Conservation (phyloP, 805 yeast genomes). For the Starmerella stigmatis region DNA sequence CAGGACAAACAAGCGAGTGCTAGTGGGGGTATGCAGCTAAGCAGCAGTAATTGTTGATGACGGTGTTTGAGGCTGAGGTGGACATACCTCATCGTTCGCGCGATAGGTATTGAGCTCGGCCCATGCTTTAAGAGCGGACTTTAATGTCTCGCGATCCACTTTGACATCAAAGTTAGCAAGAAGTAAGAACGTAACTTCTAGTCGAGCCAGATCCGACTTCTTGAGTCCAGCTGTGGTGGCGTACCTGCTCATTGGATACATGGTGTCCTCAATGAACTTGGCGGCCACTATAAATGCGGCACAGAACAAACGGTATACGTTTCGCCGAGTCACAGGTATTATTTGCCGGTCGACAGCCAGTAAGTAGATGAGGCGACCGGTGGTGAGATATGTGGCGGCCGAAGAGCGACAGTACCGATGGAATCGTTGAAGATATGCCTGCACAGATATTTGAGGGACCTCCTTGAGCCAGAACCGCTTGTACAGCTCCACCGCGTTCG, state of each 20-base stretch:
- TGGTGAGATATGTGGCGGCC: conserved; percentile 32
- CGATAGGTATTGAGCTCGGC: conserved; percentile 1
- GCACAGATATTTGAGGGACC: conserved; percentile 26
- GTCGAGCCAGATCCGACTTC: conserved; percentile 35
- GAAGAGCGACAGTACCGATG: conserved; percentile 35
- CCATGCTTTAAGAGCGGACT: conserved; percentile 8
- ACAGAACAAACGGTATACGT: conserved; percentile 37
- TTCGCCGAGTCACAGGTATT: conserved; percentile 31
- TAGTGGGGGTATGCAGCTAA: too few species aligned
- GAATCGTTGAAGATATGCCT: conserved; percentile 30
- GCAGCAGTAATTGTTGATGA: background rate
- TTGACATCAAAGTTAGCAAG: conserved; percentile 42
- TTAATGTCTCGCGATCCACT: conserved; percentile 29
- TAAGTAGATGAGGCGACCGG: conserved; percentile 31
- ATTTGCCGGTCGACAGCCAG: conserved; percentile 27
- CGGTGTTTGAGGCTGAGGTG: background rate
- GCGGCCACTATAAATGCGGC: conserved; percentile 39
- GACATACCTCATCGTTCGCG: background rate
- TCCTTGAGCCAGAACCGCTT: conserved; percentile 25
- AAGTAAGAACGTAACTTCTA: conserved; percentile 44
- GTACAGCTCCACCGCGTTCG: conserved; percentile 12
- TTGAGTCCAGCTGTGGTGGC: conserved; percentile 42
- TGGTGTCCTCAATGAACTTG: conserved; percentile 40
- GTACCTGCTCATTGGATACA: conserved; percentile 38
- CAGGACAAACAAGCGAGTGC: too few species aligned